Evolutionary conservation across 2,329 filamentous ascomycete genomes (phyloP).

Genomic region (Aspergillus floridensis): DNA sequence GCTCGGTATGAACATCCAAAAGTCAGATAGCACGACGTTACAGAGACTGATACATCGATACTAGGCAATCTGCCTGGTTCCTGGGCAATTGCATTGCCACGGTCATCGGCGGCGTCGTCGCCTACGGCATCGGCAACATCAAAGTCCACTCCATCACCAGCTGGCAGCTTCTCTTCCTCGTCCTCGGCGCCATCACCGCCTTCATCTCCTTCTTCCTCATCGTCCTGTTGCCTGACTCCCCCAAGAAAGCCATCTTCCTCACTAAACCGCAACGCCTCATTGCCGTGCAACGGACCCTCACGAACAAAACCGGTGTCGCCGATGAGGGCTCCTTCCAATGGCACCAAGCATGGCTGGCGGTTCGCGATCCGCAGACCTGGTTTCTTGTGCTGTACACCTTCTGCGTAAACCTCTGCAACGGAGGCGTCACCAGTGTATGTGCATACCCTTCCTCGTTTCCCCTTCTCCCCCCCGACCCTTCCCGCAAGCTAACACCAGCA

Average conservation of each 20-base stretch:
- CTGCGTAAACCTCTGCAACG: constrained; percentile 35
- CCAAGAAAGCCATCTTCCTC: constrained; percentile 44
- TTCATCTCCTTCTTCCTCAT: constrained; percentile 19
- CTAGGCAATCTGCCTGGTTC: constrained; percentile 35
- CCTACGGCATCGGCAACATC: constrained; percentile 29
- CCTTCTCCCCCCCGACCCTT: too few species aligned
- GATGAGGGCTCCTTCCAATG: constrained; percentile 47
- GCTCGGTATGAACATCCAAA: constrained; percentile 14
- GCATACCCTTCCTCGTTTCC: too few species aligned
- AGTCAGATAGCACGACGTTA: too few species aligned
- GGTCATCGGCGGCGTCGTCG: constrained; percentile 30
- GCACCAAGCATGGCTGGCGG: constrained; percentile 40
- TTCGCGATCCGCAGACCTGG: constrained; percentile 35
- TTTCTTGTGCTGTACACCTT: constrained; percentile 33
- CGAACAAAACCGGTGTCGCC: constrained; percentile 54
- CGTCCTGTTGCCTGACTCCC: constrained; percentile 26
- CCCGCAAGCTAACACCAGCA: background rate
- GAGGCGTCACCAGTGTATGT: constrained; percentile 32
- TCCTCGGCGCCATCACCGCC: constrained; percentile 30
- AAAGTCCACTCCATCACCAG: constrained; percentile 16
- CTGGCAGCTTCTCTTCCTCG: constrained; percentile 34
- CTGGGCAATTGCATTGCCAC: constrained; percentile 34
- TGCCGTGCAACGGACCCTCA: constrained; percentile 52
- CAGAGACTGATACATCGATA: background rate
- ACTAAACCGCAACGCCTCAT: constrained; percentile 44